phyloP scores from a whole-genome alignment of 2,329 filamentous ascomycete species.

The Bimuria novae-zelandiae region DNA sequence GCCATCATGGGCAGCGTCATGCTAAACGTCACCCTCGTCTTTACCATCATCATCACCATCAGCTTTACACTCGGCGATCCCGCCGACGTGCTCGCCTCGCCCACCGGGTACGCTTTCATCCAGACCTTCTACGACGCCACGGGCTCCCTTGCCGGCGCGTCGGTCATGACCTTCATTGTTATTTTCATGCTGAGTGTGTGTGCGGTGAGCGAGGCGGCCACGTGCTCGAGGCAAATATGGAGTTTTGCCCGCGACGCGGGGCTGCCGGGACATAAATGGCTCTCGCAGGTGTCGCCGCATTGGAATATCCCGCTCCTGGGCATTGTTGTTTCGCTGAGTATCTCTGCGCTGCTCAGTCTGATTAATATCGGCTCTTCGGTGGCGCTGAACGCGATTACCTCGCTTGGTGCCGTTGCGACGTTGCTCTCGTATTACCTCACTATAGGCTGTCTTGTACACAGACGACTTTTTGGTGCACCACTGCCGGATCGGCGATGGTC shows the following conservation, averaged over 20 bases:
- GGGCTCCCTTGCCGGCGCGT: conserved; percentile 19
- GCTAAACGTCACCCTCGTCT: conserved; percentile 41
- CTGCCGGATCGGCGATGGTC: conserved; percentile 5
- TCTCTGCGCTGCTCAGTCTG: conserved; percentile 41
- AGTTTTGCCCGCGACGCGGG: conserved; percentile 30
- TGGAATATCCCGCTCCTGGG: conserved; percentile 21
- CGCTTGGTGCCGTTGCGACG: conserved; percentile 28
- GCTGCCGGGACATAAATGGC: conserved; percentile 19
- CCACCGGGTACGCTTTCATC: conserved; percentile 44
- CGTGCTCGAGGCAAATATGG: conserved; percentile 25
- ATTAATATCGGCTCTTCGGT: conserved; percentile 48
- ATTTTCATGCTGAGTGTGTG: conserved; percentile 24
- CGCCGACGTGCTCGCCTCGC: conserved; percentile 30
- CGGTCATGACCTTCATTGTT: conserved; percentile 28
- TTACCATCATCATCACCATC: conserved; percentile 44
- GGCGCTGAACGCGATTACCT: conserved; percentile 46
- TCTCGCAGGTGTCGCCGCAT: conserved; percentile 19
- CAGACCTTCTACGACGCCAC: conserved; percentile 39
- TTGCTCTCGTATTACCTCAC: conserved; percentile 28
- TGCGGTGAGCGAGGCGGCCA: conserved; percentile 30
- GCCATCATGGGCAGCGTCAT: conserved; percentile 43
- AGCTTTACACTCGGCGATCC: conserved; percentile 41
- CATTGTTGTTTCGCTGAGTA: conserved; percentile 25
- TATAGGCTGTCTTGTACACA: conserved; percentile 3
- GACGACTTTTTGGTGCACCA: conserved; percentile 1